These are phyloP conservation scores for Pseudomassariella vexata DNA, from an alignment of 2,329 filamentous ascomycete genomes.

Conservation along the genomic window DNA sequence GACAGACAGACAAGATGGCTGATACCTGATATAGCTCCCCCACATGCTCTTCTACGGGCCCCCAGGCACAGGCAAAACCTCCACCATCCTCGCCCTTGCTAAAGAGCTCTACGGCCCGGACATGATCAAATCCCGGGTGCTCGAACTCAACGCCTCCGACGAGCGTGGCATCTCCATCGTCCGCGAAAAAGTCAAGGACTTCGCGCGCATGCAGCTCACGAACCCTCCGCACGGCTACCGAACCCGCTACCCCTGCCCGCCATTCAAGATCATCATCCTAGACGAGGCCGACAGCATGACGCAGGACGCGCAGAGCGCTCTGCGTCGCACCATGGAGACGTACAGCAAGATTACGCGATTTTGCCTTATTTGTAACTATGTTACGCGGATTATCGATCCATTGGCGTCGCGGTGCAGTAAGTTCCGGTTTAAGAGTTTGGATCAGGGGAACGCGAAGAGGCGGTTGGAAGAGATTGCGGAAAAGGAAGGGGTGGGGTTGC, in stretches of 20 bases:
- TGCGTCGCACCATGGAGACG: constrained; percentile 95
- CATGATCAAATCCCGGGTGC: constrained; percentile 87
- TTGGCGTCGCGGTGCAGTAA: constrained; percentile 91
- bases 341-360: constrained; percentile 96
- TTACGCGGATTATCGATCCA: constrained; percentile 95
- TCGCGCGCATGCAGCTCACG: constrained; percentile 89
- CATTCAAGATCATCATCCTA: constrained; percentile 98
- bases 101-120: constrained; percentile 97
- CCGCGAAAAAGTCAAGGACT: constrained; percentile 96
- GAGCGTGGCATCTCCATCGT: constrained; percentile 97
- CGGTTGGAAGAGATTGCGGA: constrained; percentile 78
- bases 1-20: too few species aligned
- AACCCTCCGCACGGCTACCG: constrained; percentile 68
- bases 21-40: constrained; percentile 63
- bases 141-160: constrained; percentile 98
- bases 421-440: constrained; percentile 94
- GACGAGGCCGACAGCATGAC: constrained; percentile 99
- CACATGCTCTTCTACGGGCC: constrained; percentile 99
- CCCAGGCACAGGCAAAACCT: constrained; percentile 95
- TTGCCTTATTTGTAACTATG: constrained; percentile 97
- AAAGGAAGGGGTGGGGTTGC: constrained; percentile 69
- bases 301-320: constrained; percentile 89
- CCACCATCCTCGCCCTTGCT: constrained; percentile 91
- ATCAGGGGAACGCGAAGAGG: constrained; percentile 75
- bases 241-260: constrained; percentile 80